Base-by-base conservation (phyloP, 1,139 yeast genomes). In the Nadsonia starkeyi-henricii region DNA sequence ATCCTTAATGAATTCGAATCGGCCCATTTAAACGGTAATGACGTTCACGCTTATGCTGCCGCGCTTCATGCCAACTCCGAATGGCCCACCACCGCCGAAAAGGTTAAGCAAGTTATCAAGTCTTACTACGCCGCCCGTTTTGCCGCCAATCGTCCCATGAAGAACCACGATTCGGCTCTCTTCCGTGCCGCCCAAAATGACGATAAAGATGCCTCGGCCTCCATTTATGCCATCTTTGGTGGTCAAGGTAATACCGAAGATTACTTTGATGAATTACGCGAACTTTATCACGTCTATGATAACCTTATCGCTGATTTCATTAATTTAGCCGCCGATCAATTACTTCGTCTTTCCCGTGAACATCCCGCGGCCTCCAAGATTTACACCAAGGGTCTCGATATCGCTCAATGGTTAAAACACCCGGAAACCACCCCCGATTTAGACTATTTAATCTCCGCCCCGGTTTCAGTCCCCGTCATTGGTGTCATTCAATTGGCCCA, bases 231-330 rank as follows among this genome's bases (percentile, higher is more conserved):
- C 54, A 80, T 91, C 55, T 91, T 91, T 61, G 98, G 99, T 65
- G 99, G 99, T 61, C 99, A 91, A 73, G 99, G 99, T 70, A 89
- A 86, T 70, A 81, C 95, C 47, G 97, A 93, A 63, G 97, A 91
- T 64, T 91, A 88, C 72, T 91, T 91, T 62, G 96, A 89, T 63
- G 99, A 93, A 72, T 78, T 91, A 63, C 80, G 95, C 66, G 95
- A 88, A 57, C 68, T 88, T 53, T 81, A 84, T 71, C 72, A 77
- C 55, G 73, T 80, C 53, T 91, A 93, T 71, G 74, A 80, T 57
- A 85, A 85, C 30, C 73, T 91, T 54, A 72, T 88, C 52, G 69
- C 76, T 44, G 93, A 84, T 58, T 78, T 89, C 58, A 73, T 91
- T 58, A 70, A 72, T 54, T 74, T 79, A 56, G 77, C 86, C 53